These are phyloP conservation scores for Apophysomyces ossiformis DNA, from an alignment of 371 early-diverging fungal genomes.

Conservation along the genomic window DNA sequence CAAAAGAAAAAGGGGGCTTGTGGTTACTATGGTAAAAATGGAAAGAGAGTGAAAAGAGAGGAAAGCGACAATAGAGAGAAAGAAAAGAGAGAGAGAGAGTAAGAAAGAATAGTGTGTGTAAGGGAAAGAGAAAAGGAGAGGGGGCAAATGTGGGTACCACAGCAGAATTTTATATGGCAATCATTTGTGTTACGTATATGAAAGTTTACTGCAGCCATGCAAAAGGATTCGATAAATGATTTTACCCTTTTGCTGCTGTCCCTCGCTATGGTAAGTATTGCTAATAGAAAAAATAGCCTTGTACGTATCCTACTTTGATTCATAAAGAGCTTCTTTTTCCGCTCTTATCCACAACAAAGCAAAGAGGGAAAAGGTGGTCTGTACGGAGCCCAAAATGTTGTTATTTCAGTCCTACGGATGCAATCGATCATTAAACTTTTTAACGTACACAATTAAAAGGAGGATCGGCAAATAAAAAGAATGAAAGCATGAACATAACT, in stretches of 20 bases:
- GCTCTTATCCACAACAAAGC: too few relatives aligned
- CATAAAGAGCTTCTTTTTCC: too few relatives aligned
- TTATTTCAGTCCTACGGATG: not conserved
- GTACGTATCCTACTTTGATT: too few relatives aligned
- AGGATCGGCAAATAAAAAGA: not conserved
- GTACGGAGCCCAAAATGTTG: conserved; percentile 4
- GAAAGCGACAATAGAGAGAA: not conserved
- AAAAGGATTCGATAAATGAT: not conserved
- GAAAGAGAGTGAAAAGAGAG: conserved; percentile 6
- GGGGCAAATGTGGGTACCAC: conserved; percentile 9
- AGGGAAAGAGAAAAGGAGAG: conserved; percentile 4
- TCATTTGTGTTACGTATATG: conserved; percentile 6
- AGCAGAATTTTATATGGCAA: conserved; percentile 6
- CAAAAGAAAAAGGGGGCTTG: not conserved
- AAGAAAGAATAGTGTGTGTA: not conserved
- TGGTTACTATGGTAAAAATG: conserved; percentile 1
- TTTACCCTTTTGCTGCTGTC: not conserved
- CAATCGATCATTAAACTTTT: not conserved
- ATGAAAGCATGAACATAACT: not conserved
- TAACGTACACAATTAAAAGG: conserved; percentile 1
- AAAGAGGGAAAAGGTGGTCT: not conserved
- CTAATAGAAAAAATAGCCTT: too few relatives aligned
- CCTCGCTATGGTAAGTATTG: too few relatives aligned
- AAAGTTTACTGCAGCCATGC: conserved; percentile 8
- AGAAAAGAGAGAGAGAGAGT: conserved; percentile 7